Percentiles rank a stretch among this genome's conserved stretches.
Evolutionary conservation across 306 rosid genomes (phyloP).

Genomic region (Corylus avellana): DNA sequence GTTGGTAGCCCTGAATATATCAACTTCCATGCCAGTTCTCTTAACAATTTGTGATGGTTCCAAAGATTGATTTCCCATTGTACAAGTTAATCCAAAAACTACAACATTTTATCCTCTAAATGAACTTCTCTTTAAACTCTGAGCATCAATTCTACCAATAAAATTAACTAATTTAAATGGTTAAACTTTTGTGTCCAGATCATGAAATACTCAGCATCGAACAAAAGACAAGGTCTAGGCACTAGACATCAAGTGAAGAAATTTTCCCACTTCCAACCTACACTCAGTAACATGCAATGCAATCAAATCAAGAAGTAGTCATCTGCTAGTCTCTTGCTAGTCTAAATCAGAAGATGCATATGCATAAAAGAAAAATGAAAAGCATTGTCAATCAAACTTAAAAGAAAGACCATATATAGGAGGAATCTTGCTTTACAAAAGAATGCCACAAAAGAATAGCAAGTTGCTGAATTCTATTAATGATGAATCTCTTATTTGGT

Average conservation of each 20-base stretch:
- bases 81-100: background rate
- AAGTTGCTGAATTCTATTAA: constrained; percentile 16
- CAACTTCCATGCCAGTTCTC: background rate
- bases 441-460: constrained; percentile 35
- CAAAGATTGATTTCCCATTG: background rate
- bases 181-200: background rate
- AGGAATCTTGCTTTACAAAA: background rate
- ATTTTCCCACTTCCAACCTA: background rate
- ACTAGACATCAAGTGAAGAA: background rate
- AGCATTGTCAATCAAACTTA: background rate
- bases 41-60: background rate
- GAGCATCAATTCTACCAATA: background rate
- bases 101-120: background rate
- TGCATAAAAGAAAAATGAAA: background rate
- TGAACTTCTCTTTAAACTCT: background rate
- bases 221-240: background rate
- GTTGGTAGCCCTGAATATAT: background rate
- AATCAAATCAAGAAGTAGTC: background rate
- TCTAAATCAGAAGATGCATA: background rate
- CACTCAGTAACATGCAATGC: background rate
- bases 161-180: background rate
- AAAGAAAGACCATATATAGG: no score
- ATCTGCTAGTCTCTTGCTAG: background rate
- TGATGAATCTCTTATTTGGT: constrained; percentile 17
- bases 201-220: background rate